Evolutionary conservation across 2,329 filamentous ascomycete genomes (phyloP), one percentile per base, ranked within the genome.

Genomic region (Hawksworthiomyces lignivorus): DNA sequence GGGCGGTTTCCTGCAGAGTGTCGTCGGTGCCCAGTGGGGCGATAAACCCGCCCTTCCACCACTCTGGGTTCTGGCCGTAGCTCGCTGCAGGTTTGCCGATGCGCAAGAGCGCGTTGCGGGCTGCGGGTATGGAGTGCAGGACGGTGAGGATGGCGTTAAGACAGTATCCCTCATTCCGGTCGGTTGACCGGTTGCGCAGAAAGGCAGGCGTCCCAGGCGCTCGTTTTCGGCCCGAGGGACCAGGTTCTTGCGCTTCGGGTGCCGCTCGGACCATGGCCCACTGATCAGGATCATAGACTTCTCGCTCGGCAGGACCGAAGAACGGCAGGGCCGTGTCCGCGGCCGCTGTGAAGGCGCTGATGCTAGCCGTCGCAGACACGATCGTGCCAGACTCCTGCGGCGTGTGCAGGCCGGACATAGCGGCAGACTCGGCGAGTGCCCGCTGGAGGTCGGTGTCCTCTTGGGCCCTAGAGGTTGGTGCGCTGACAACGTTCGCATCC

Each of bases 281-380:
- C 48, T 72, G 64, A 35, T 63, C 62, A 20, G 64, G 55, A 29
- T 79, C 71, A 48, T 82, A 81, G 28, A 73, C 63, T 2, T 60
- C 53, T 27, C 76, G 64, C 33, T 69, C 78, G 5, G 78, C 76
- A 0, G 77, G 78, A 1, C 77, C 77, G 58, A 82, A 82, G 34
- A 71, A 54, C 5, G 68, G 65, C n/a, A 61, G 49, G 31, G 59
- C 56, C 1, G 59, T 54, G 14, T 63, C 62, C 31, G 65, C 62
- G 27, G 9, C 21, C 5, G 31, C 18, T 7, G 64, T 64, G 7
- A 77, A n/a, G n/a, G n/a, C n/a, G n/a, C n/a, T n/a, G n/a, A n/a
- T n/a, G n/a, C n/a, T n/a, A n/a, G n/a, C n/a, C n/a, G n/a, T n/a
- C n/a, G n/a, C n/a, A n/a, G n/a, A n/a, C n/a, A n/a, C n/a, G n/a